Evolutionary conservation across 768 basidiomycete species (phyloP), one percentile per base, ranked within the genome.

Genomic region (Hortiboletus flavorubellus): DNA sequence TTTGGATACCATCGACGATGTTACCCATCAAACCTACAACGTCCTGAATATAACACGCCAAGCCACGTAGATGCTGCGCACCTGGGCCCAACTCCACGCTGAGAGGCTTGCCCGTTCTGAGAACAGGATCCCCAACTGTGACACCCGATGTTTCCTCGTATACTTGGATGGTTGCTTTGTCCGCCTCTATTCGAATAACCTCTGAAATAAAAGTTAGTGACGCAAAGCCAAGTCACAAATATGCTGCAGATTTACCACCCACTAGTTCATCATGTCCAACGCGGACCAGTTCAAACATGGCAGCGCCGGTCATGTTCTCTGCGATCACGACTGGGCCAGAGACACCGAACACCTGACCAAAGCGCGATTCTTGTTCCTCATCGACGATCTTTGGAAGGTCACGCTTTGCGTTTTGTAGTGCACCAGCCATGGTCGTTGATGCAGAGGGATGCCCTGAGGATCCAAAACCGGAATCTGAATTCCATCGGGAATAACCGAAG

Each of bases 111-210:
- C 96, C 97, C 30, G 97, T 99, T 53, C 96, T 83, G 67, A 99
- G 75, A 16, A 99, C 97, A 46, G 97, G 97, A 76, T 99, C 97
- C 30, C 97, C 97, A 49, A 98, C 95, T 7, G 96, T 98, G 40
- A 99, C 97, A 51, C 97, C 97, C 41, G 96, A 97, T 7, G 96
- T 98, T 78, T 99, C 97, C 73, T 99, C 97, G 68, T 99, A 98
- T 10, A 99, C 97, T 73, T 99, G 97, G 58, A 99, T 98, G 12
- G 97, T 98, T 41, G 91, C 91, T 76, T 97, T 96, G 76, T 99
- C 97, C 58, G 86, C 86, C 63, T 98, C 97, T 75, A 99, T 98
- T 65, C 97, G 85, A 66, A 99, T 99, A 65, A 99, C 97, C 92
- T 99, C 97, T 95, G 66, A 38, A 42, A 47, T 34, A 35, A 16